Conservation (phyloP, 805 yeast species). For the Yamadazyma ubonensis region DNA sequence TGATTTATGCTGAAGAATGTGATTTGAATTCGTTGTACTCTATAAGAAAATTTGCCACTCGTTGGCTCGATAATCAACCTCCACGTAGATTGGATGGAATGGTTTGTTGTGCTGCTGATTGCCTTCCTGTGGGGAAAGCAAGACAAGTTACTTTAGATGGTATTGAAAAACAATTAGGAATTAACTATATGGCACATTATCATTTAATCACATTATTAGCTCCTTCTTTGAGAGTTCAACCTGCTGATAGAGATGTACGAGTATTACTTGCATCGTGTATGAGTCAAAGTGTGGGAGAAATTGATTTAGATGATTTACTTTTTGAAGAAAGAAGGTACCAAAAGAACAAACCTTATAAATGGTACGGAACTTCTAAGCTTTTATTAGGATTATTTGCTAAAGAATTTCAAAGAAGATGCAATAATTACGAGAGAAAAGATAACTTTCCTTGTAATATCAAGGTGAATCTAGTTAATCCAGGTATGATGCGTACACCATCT, state of each 20-base stretch:
- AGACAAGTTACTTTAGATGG: conserved; percentile 78
- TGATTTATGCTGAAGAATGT: conserved; percentile 90
- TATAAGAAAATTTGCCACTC: conserved; percentile 86
- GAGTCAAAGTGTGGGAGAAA: conserved; percentile 68
- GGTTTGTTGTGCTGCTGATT: conserved; percentile 82
- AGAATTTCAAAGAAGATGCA: conserved; percentile 70
- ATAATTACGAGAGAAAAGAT: conserved; percentile 63
- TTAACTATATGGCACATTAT: conserved; percentile 77
- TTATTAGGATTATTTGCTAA: conserved; percentile 71
- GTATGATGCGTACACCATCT: conserved; percentile 84
- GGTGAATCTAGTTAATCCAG: conserved; percentile 83
- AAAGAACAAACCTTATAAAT: conserved; percentile 61
- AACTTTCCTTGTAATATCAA: conserved; percentile 68
- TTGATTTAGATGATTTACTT: conserved; percentile 63
- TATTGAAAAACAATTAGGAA: conserved; percentile 78
- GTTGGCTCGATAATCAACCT: conserved; percentile 88
- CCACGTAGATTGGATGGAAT: conserved; percentile 91
- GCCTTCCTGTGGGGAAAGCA: conserved; percentile 65
- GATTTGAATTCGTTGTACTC: conserved; percentile 73
- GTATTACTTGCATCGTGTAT: conserved; percentile 77
- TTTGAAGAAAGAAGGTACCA: conserved; percentile 64
- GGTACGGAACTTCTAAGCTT: conserved; percentile 80
- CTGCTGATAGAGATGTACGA: conserved; percentile 92
- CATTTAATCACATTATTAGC: conserved; percentile 76
- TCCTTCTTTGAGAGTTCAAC: conserved; percentile 86